phyloP scores from a whole-genome alignment of 768 basidiomycete genomes.

The Boletus subparvulus region DNA sequence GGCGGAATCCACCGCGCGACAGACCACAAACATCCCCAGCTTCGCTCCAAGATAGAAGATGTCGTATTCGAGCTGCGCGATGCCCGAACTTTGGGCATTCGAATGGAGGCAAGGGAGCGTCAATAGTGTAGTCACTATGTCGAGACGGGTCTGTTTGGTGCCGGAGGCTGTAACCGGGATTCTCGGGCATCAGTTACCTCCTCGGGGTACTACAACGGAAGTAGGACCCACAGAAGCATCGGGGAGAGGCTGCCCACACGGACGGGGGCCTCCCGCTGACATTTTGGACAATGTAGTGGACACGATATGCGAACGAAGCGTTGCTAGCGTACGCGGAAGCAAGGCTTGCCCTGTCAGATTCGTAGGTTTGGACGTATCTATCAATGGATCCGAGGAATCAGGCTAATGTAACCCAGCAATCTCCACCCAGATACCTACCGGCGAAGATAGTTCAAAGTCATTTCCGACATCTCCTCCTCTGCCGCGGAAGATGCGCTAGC shows the following conservation, averaged over 20 bases:
- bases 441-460: slow-evolving; percentile 31
- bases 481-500: slow-evolving; percentile 1
- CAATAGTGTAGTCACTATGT: slow-evolving; percentile 27
- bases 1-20: slow-evolving; percentile 16
- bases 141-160: slow-evolving; percentile 24
- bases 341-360: slow-evolving; percentile 32
- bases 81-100: background rate
- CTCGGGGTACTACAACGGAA: background rate
- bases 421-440: slow-evolving; percentile 20
- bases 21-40: slow-evolving; percentile 30
- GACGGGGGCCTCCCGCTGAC: background rate
- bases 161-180: slow-evolving; percentile 14
- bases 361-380: slow-evolving; percentile 34
- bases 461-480: slow-evolving; percentile 29
- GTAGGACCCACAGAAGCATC: slow-evolving; percentile 19
- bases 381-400: slow-evolving; percentile 5
- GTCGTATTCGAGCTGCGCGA: slow-evolving; percentile 27
- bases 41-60: slow-evolving; percentile 30
- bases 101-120: slow-evolving; percentile 28
- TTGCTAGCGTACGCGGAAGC: slow-evolving; percentile 32
- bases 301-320: slow-evolving; percentile 33
- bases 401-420: background rate
- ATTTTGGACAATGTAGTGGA: slow-evolving; percentile 11
- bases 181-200: background rate
- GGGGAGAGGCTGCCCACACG: background rate